These are phyloP conservation scores for Lizonia empirigonia DNA, from an alignment of 2,329 filamentous ascomycete genomes.

Conservation along the genomic window DNA sequence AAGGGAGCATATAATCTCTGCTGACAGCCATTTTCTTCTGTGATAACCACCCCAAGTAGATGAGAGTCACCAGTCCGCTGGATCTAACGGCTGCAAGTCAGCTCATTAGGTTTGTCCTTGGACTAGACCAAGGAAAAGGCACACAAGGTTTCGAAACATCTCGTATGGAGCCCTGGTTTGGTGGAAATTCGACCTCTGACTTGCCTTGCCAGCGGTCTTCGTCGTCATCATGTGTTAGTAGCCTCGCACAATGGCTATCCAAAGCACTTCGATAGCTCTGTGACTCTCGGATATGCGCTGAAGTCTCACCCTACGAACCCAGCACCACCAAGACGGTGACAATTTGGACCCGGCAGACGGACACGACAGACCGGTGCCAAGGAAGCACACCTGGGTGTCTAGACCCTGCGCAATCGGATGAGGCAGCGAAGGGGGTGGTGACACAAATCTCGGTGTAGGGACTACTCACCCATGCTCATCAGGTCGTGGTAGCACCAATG, in stretches of 20 bases:
- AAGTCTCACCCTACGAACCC: constrained; percentile 13
- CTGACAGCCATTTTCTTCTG: no score
- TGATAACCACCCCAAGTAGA: constrained; percentile 1
- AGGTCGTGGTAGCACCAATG: constrained; percentile 9
- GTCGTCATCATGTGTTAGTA: constrained; percentile 1
- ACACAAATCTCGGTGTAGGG: constrained; percentile 13
- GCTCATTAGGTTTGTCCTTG: neutral
- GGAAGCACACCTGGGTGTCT: constrained; percentile 8
- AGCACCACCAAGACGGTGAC: constrained; percentile 9
- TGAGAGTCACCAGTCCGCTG: constrained; percentile 1
- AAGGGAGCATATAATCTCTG: constrained; percentile 5
- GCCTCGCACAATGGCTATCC: constrained; percentile 4
- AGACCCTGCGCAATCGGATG: constrained; percentile 11
- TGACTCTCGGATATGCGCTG: constrained; percentile 8
- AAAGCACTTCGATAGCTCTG: neutral
- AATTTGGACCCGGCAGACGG: neutral
- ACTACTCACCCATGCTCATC: constrained; percentile 5
- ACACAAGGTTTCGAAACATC: constrained; percentile 6
- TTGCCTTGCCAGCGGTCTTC: neutral
- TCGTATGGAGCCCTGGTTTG: neutral
- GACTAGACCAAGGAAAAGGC: neutral
- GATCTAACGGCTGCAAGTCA: constrained; percentile 2
- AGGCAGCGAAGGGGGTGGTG: constrained; percentile 4
- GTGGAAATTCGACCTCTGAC: neutral
- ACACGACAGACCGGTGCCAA: neutral